Evolutionary conservation across 2,329 filamentous ascomycete genomes (phyloP), one percentile per base, ranked within the genome.

Genomic region (Capronia coronata): DNA sequence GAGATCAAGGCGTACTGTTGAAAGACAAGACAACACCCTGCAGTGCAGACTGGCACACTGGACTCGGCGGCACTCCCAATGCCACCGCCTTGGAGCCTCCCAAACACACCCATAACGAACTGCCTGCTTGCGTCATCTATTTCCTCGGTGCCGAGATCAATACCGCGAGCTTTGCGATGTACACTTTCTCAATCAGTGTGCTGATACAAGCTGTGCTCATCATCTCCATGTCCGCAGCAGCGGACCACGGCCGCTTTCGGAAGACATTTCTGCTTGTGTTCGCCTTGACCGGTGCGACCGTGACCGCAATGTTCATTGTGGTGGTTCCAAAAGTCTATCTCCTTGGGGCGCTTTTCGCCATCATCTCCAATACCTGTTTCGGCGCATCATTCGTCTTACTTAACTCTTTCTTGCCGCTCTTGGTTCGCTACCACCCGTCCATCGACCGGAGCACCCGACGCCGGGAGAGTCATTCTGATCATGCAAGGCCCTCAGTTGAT

Each of bases 131-230:
- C 64, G 74, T 97, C 52, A 81, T 97, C 51, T 80, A 84, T 56
- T 74, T 97, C 3, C 71, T 94, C 19, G 91, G 91, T 4, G 67
- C 86, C 52, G 84, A 94, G 62, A 84, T 98, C 70, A 97, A 97
- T 68, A 96, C 91, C 1, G 90, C 91, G 29, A 94, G 87, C 67
- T 96, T 97, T 67, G 91, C 89, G 65, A 94, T 97, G 88, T 97
- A 97, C 70, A 96, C 89, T 1, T 98, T 98, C 68, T 94, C 89
- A 50, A 74, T 94, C 62, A 94, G 87, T 65, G 93, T 98, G 1
- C 68, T 96, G 16, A 68, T 96, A 9, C 93, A 98, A 66, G 86
- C 90, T 1, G 69, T 97, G 22, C 72, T 97, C 23, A 94, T 98
- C 37, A 88, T 98, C 56, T 94, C 89, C 63, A 95, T 98, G 75